These are phyloP conservation scores for Hypoxylon intermedium DNA, from an alignment of 495 filamentous ascomycete species.

Conservation along the genomic window DNA sequence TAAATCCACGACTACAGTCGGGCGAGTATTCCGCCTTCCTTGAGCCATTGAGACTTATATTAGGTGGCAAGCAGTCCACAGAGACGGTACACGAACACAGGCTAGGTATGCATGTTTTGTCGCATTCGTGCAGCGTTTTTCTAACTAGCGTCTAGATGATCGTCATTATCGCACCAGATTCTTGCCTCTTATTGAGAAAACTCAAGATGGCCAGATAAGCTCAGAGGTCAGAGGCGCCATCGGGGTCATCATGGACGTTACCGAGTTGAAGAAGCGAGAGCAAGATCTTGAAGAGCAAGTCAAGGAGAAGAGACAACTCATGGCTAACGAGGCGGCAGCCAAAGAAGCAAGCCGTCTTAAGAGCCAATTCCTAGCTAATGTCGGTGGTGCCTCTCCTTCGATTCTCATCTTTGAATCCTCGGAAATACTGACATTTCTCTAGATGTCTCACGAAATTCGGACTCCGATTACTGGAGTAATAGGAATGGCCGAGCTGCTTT, in stretches of 20 bases:
- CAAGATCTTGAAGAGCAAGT: conserved; percentile 62
- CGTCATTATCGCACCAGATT: conserved; percentile 72
- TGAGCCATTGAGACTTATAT: conserved; percentile 62
- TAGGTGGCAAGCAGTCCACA: conserved; percentile 59
- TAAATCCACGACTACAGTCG: conserved; percentile 41
- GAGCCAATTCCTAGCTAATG: conserved; percentile 71
- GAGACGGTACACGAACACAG: conserved; percentile 58
- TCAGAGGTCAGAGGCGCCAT: conserved; percentile 69
- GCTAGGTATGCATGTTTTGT: conserved; percentile 41
- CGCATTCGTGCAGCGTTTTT: background rate
- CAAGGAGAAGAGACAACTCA: conserved; percentile 65
- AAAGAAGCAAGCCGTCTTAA: conserved; percentile 75
- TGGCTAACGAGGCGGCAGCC: conserved; percentile 70
- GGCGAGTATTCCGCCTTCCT: conserved; percentile 55
- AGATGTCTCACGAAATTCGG: conserved; percentile 91
- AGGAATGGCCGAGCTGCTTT: conserved; percentile 72
- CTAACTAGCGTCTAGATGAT: conserved; percentile 46
- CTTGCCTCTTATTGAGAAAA: conserved; percentile 62
- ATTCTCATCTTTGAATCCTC: background rate
- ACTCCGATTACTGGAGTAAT: conserved; percentile 75
- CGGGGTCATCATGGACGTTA: conserved; percentile 72
- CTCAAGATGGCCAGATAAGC: conserved; percentile 51
- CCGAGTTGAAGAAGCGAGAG: conserved; percentile 66
- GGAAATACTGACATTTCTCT: background rate
- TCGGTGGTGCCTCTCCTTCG: conserved; percentile 24